These are phyloP conservation scores for Salix udensis DNA, from an alignment of 345 rosid species.

Conservation along the genomic window DNA sequence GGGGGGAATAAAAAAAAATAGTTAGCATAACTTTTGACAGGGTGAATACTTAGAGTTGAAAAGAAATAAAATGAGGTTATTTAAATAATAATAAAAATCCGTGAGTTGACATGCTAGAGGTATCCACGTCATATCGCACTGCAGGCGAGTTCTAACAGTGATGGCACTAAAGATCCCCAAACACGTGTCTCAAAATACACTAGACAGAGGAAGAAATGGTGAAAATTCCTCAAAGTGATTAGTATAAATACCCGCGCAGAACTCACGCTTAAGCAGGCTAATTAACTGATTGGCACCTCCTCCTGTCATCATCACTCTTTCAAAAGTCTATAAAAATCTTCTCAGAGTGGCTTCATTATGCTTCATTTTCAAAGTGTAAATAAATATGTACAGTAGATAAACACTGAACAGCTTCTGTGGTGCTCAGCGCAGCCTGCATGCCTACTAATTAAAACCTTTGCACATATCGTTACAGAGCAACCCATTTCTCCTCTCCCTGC, in stretches of 20 bases:
- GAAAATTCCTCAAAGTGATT: not conserved
- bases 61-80: no score
- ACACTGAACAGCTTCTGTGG: not conserved
- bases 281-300: not conserved
- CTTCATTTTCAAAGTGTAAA: not conserved
- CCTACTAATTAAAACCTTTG: not conserved
- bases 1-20: no score
- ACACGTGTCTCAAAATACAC: not conserved
- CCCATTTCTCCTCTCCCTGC: not conserved
- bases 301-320: not conserved
- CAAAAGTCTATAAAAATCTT: not conserved
- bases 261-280: not conserved
- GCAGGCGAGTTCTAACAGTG: no score
- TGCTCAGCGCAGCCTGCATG: not conserved
- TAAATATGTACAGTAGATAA: not conserved
- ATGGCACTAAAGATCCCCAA: no score
- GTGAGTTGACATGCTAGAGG: no score
- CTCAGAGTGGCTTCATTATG: not conserved
- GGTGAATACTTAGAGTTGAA: no score
- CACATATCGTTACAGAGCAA: not conserved
- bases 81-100: no score
- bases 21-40: no score
- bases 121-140: no score
- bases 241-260: constrained; percentile 19
- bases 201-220: not conserved